Evolutionary conservation across 306 rosid genomes (phyloP).

Genomic region (Senna siamea): DNA sequence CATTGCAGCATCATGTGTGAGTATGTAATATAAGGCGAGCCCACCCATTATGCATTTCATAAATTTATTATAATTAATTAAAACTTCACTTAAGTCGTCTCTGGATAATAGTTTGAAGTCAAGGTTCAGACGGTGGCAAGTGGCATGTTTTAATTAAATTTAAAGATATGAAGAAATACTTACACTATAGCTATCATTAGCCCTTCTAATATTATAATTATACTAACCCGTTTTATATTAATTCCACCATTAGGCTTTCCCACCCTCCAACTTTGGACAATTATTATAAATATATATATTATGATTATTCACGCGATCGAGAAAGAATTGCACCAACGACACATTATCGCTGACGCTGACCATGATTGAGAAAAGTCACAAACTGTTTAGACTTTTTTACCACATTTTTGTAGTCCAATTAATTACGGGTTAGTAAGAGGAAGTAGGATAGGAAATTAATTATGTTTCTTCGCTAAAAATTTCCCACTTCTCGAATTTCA

Average conservation of each 20-base stretch:
- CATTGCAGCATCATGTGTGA: neutral
- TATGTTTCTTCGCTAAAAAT: neutral
- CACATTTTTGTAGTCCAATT: neutral
- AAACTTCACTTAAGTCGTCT: neutral
- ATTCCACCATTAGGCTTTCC: neutral
- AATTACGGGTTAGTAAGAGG: neutral
- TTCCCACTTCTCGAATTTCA: neutral
- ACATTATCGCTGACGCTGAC: too few relatives aligned
- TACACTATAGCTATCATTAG: neutral
- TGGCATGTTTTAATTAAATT: too few relatives aligned
- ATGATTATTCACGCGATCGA: neutral
- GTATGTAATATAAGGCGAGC: neutral
- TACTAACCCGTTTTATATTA: neutral
- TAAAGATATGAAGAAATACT: neutral
- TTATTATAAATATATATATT: neutral
- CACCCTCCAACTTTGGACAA: neutral
- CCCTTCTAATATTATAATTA: neutral
- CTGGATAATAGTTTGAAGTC: slow-evolving; percentile 1
- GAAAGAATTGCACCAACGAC: neutral
- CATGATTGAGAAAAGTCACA: neutral
- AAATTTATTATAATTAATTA: neutral
- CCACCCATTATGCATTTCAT: neutral
- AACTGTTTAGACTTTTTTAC: neutral
- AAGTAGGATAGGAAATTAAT: neutral
- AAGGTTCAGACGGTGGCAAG: neutral